Evolutionary conservation across 1,139 yeast species (phyloP).

Genomic region (Kurtzmaniella quercitrusa): DNA sequence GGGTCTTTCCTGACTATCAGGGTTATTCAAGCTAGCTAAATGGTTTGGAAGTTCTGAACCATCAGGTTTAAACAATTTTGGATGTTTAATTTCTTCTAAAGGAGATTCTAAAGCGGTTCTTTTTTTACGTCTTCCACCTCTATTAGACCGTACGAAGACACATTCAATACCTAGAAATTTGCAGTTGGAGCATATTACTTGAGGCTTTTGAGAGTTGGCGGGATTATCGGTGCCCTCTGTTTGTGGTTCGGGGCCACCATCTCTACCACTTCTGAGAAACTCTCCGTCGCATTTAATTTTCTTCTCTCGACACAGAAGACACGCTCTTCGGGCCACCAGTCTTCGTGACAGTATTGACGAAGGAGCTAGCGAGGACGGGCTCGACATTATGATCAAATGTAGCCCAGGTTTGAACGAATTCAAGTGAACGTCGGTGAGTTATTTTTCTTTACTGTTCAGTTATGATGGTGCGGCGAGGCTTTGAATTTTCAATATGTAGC

Average conservation of each 20-base stretch:
- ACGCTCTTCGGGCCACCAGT: constrained; percentile 55
- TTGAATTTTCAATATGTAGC: background rate
- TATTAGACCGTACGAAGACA: constrained; percentile 52
- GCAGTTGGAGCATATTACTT: constrained; percentile 46
- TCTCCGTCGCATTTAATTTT: constrained; percentile 65
- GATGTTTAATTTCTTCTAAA: background rate
- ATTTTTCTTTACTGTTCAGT: background rate
- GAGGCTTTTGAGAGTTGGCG: constrained; percentile 12
- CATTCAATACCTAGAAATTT: constrained; percentile 45
- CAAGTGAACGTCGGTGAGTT: background rate
- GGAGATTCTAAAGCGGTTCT: background rate
- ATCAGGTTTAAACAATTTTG: background rate
- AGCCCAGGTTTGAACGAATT: background rate
- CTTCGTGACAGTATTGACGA: constrained; percentile 11
- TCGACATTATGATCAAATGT: background rate
- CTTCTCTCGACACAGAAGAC: constrained; percentile 59
- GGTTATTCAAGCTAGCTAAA: background rate
- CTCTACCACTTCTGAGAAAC: constrained; percentile 14
- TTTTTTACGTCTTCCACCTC: constrained; percentile 50
- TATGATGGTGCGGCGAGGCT: background rate
- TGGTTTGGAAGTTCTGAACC: background rate
- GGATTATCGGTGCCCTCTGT: constrained; percentile 6
- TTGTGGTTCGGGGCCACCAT: constrained; percentile 13
- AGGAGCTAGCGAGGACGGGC: constrained; percentile 3
- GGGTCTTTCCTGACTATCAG: background rate